Evolutionary conservation across 352 stramenopile genomes (phyloP).

Genomic region (Phytopythium aichiense): DNA sequence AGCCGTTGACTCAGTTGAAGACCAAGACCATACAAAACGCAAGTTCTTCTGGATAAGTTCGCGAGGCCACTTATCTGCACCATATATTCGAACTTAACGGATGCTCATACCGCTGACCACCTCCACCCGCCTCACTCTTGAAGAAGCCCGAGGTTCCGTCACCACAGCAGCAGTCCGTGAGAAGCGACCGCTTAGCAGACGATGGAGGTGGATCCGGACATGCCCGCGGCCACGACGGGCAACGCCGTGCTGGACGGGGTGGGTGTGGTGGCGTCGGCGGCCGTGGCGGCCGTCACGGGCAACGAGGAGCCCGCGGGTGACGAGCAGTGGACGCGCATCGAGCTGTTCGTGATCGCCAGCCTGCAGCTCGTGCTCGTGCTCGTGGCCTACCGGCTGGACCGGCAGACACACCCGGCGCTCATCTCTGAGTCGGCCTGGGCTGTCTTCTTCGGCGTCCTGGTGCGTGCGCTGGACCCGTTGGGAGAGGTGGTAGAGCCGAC

Average conservation of each 20-base stretch:
- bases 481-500: background rate
- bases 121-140: background rate
- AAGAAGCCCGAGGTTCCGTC: slow-evolving; percentile 1
- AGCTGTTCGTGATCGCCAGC: slow-evolving; percentile 77
- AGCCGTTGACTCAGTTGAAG: too few species aligned
- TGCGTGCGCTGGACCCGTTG: slow-evolving; percentile 18
- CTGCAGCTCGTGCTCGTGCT: slow-evolving; percentile 80
- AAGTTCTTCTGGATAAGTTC: background rate
- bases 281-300: slow-evolving; percentile 14
- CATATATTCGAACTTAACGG: background rate
- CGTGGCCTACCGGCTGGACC: slow-evolving; percentile 76
- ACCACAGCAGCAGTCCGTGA: background rate
- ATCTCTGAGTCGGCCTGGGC: slow-evolving; percentile 81
- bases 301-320: slow-evolving; percentile 14
- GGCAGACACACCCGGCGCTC: slow-evolving; percentile 51
- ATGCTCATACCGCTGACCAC: background rate
- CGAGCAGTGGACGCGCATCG: slow-evolving; percentile 63
- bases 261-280: slow-evolving; percentile 12
- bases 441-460: slow-evolving; percentile 82
- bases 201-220: slow-evolving; percentile 21
- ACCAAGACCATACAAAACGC: background rate
- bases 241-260: slow-evolving; percentile 31
- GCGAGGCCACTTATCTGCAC: background rate
- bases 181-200: background rate
- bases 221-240: slow-evolving; percentile 16